Conservation (phyloP, 495 filamentous ascomycete genomes). For the Cercophora samala region DNA sequence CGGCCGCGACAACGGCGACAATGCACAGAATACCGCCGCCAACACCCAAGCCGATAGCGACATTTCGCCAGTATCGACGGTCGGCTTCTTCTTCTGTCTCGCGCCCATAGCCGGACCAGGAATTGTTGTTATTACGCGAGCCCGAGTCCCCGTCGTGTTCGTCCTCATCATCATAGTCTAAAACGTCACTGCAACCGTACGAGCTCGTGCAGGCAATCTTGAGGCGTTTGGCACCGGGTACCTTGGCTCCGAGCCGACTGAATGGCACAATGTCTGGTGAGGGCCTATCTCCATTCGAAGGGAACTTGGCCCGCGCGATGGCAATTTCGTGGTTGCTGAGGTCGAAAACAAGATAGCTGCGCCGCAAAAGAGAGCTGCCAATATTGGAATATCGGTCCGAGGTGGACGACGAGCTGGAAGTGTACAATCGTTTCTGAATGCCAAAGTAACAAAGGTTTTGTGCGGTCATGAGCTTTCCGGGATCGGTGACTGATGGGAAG, state of each 20-base stretch:
- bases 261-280: slow-evolving; percentile 35
- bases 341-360: slow-evolving; percentile 83
- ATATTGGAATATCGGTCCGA: slow-evolving; percentile 58
- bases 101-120: too few relatives aligned
- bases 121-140: too few relatives aligned
- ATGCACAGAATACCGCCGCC: slow-evolving; percentile 18
- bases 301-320: slow-evolving; percentile 70
- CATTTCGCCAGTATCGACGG: slow-evolving; percentile 14
- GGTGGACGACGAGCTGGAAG: slow-evolving; percentile 25
- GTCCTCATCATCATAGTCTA: not conserved
- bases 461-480: not conserved
- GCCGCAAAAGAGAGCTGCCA: slow-evolving; percentile 80
- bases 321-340: slow-evolving; percentile 71
- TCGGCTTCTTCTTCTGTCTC: not conserved
- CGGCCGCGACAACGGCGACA: slow-evolving; percentile 9
- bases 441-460: slow-evolving; percentile 59
- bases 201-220: not conserved
- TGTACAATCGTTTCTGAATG: slow-evolving; percentile 42
- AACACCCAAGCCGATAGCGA: slow-evolving; percentile 26
- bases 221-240: slow-evolving; percentile 28
- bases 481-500: not conserved
- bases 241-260: slow-evolving; percentile 23
- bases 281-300: slow-evolving; percentile 34
- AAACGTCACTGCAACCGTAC: not conserved
- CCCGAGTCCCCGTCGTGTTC: not conserved